These are phyloP conservation scores for Puya raimondii DNA, from an alignment of 176 grass and related monocot species.

Conservation along the genomic window DNA sequence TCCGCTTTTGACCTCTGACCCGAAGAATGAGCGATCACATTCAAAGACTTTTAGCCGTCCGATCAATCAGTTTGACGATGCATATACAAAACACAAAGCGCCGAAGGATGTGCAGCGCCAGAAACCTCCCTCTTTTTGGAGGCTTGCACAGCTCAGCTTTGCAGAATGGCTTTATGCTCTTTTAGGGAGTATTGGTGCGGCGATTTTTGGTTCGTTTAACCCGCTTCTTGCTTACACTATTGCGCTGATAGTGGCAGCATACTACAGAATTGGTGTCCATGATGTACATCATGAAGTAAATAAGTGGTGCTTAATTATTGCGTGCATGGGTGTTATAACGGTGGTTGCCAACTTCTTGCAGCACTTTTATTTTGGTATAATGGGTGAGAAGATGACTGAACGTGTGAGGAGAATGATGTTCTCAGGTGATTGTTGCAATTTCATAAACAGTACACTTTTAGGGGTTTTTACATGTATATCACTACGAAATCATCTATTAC, in stretches of 20 bases:
- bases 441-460: too few species aligned
- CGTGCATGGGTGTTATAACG: conserved; percentile 92
- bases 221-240: conserved; percentile 94
- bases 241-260: conserved; percentile 82
- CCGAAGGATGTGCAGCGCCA: conserved; percentile 36
- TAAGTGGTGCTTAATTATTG: conserved; percentile 93
- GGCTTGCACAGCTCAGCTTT: conserved; percentile 80
- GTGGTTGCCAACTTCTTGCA: conserved; percentile 97
- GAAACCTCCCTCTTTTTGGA: conserved; percentile 95
- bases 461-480: too few species aligned
- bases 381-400: conserved; percentile 99
- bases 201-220: conserved; percentile 98
- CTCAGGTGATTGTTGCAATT: conserved; percentile 52
- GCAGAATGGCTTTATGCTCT: conserved; percentile 99
- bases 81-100: conserved; percentile 58
- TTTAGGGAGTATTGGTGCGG: conserved; percentile 90
- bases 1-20: conserved; percentile 95
- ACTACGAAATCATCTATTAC: too few species aligned
- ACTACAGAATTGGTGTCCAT: conserved; percentile 67
- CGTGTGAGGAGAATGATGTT: conserved; percentile 99
- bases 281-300: conserved; percentile 86
- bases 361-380: conserved; percentile 99
- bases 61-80: conserved; percentile 60
- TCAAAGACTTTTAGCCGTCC: conserved; percentile 93
- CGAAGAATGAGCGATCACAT: conserved; percentile 91